Conservation (phyloP, 768 basidiomycete genomes). For the Candolleomyces eurysporus region DNA sequence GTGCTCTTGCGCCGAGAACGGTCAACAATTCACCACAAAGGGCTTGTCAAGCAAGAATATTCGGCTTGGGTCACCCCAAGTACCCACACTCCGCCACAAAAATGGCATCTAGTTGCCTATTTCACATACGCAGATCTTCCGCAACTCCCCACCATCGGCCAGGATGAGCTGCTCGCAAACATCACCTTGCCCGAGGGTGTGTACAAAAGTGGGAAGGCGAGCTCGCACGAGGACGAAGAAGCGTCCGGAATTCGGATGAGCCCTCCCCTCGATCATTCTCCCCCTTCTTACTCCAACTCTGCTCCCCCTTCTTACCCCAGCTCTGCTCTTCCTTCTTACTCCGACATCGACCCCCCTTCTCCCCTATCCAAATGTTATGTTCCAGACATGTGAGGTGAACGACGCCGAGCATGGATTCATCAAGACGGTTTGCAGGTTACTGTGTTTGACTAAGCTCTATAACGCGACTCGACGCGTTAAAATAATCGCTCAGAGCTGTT, state of each 20-base stretch:
- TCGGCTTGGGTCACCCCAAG: conserved; percentile 56
- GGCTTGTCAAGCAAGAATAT: conserved; percentile 71
- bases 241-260: conserved; percentile 7
- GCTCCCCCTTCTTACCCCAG: conserved; percentile 13
- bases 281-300: conserved; percentile 12
- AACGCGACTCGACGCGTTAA: conserved; percentile 5
- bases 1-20: conserved; percentile 59
- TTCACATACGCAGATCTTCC: conserved; percentile 49
- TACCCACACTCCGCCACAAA: conserved; percentile 47
- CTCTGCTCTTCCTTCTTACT: conserved; percentile 37
- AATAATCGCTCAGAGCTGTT: background rate
- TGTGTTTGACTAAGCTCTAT: too few relatives aligned
- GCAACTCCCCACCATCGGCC: conserved; percentile 45
- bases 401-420: background rate
- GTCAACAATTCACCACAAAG: conserved; percentile 49
- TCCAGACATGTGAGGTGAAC: conserved; percentile 28
- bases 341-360: conserved; percentile 29
- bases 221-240: conserved; percentile 35
- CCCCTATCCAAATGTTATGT: conserved; percentile 44
- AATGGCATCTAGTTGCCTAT: conserved; percentile 67
- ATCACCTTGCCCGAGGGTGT: conserved; percentile 47
- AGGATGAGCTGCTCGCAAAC: conserved; percentile 39
- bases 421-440: background rate
- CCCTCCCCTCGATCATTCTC: background rate
- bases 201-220: conserved; percentile 45